Conservation (phyloP, 345 rosid genomes). For the Eucalyptus pauciflora region DNA sequence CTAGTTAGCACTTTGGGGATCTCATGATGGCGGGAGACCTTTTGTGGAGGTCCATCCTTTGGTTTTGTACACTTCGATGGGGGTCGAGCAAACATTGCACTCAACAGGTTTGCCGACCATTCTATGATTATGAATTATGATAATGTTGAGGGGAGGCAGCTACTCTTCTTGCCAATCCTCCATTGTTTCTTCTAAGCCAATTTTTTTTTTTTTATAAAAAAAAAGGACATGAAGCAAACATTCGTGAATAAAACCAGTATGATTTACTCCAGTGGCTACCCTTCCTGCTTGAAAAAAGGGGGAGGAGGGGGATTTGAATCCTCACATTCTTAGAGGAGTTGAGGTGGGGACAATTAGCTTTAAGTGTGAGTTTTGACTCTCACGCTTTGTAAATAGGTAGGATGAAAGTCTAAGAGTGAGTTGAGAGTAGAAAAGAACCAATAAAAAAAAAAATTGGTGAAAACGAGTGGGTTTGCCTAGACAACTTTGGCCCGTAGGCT, state of each 20-base stretch:
- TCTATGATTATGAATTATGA: background rate
- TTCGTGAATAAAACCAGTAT: too few relatives aligned
- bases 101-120: fast-evolving
- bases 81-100: background rate
- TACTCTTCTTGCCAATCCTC: background rate
- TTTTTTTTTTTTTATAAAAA: too few relatives aligned
- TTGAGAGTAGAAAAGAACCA: fast-evolving
- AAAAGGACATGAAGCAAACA: background rate
- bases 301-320: fast-evolving
- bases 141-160: background rate
- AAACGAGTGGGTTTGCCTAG: background rate
- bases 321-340: fast-evolving
- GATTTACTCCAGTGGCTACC: fast-evolving
- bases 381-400: fast-evolving
- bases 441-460: background rate
- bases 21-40: background rate
- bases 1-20: background rate
- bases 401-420: fast-evolving
- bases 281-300: fast-evolving
- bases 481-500: background rate
- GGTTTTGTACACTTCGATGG: fast-evolving
- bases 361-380: fast-evolving
- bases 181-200: background rate
- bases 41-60: background rate
- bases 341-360: fast-evolving